Percentiles rank a stretch among this genome's conserved stretches.
These are phyloP conservation scores for Apiosordaria backusii DNA, from an alignment of 495 filamentous ascomycete genomes.

Conservation along the genomic window DNA sequence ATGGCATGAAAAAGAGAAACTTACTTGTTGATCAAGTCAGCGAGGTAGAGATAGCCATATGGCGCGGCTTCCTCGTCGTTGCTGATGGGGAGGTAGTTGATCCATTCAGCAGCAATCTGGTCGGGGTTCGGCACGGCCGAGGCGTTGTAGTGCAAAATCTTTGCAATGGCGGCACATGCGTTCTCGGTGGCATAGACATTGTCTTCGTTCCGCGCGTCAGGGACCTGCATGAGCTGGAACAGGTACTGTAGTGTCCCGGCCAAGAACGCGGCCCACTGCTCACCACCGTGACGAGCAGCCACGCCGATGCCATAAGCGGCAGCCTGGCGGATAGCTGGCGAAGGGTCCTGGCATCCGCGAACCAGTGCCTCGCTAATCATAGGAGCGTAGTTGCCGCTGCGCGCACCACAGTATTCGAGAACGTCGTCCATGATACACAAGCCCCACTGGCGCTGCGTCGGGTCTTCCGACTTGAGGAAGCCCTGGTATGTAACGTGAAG, in stretches of 20 bases:
- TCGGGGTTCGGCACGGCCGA: slow-evolving; percentile 68
- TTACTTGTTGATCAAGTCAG: slow-evolving; percentile 90
- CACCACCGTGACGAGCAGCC: slow-evolving; percentile 87
- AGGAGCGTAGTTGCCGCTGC: slow-evolving; percentile 75
- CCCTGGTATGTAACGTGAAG: slow-evolving; percentile 77
- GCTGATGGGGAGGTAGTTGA: slow-evolving; percentile 82
- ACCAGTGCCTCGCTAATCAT: slow-evolving; percentile 84
- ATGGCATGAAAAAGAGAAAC: slow-evolving; percentile 43
- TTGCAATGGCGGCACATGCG: slow-evolving; percentile 92
- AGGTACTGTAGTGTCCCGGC: slow-evolving; percentile 72
- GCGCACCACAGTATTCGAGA: slow-evolving; percentile 87
- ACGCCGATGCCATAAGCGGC: slow-evolving; percentile 95
- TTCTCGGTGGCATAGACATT: slow-evolving; percentile 97
- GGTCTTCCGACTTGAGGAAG: slow-evolving; percentile 78
- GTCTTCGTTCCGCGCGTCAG: slow-evolving; percentile 81
- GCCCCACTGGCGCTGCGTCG: slow-evolving; percentile 96
- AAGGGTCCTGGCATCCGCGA: slow-evolving; percentile 74
- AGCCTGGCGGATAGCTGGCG: slow-evolving; percentile 91
- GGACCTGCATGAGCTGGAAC: slow-evolving; percentile 76
- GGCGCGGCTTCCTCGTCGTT: slow-evolving; percentile 98
- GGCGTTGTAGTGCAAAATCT: slow-evolving; percentile 86
- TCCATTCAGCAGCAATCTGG: slow-evolving; percentile 72
- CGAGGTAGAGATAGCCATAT: slow-evolving; percentile 90
- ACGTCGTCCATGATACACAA: slow-evolving; percentile 98
- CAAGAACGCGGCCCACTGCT: slow-evolving; percentile 77